Evolutionary conservation across 2,329 filamentous ascomycete species (phyloP), one percentile per base, ranked within the genome.

Genomic region (Pestalotiopsis sp.): DNA sequence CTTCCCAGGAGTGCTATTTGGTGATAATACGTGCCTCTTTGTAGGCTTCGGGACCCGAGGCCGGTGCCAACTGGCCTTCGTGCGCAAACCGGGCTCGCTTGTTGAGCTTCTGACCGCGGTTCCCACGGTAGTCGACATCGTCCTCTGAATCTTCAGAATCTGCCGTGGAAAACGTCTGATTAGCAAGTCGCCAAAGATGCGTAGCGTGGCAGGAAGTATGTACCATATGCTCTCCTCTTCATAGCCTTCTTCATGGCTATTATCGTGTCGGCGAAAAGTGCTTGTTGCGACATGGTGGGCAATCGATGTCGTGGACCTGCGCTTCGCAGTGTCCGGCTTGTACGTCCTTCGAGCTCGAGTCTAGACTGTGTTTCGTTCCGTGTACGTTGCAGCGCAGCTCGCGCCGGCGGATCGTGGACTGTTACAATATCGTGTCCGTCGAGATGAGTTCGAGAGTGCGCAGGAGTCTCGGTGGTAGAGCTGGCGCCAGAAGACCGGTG

Each of bases 81-180:
- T 88, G 90, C 60, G 92, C 87, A 76, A 93, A 93, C 73, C 89
- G 87, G 59, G 93, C 90, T 74, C 89, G 87, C 79, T 90, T 92
- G 83, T 94, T 93, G 60, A 95, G 84, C 78, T 95, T 95, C 79
- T 93, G 89, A 70, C 92, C 92, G 76, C 92, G 90, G 79, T 94
- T 94, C 68, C 90, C 91, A 74, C 87, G 88, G 74, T 87, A 85
- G 69, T 90, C 86, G 74, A 94, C 90, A 67, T 89, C 87, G 69
- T 90, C 90, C 79, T 95, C 93, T 69, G 92, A 93, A 78, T 95
- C 93, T 49, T 64, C 61, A 74, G 91, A 93, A 71, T 93, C 93
- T 94, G 80, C 52, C 68, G 66, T 60, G 64, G 62, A 25, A 67
- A 72, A 60, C 70, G 17, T 52, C 61, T 67, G 52, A 63, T 78